Percentiles rank a stretch among this genome's conserved stretches.
These are phyloP conservation scores for Podaxis pistillaris DNA, from an alignment of 768 basidiomycete genomes.

Conservation along the genomic window DNA sequence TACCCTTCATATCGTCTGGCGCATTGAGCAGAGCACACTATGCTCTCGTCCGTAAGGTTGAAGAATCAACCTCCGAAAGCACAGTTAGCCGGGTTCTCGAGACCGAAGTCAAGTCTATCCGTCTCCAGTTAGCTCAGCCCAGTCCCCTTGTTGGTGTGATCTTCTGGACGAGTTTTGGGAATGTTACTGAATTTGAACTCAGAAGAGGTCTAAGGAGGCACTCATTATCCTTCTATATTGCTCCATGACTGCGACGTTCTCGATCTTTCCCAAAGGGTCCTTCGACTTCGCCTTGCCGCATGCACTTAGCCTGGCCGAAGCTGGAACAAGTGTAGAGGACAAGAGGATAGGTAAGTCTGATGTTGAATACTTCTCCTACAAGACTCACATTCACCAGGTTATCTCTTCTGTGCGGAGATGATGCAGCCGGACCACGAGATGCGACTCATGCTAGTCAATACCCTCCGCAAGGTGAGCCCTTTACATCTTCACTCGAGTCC, in stretches of 20 bases:
- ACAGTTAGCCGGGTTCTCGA: constrained; percentile 61
- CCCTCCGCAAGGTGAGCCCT: constrained; percentile 66
- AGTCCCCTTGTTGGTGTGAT: constrained; percentile 50
- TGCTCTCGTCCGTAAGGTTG: constrained; percentile 69
- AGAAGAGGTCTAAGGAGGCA: constrained; percentile 67
- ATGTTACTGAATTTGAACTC: constrained; percentile 17
- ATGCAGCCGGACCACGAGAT: constrained; percentile 72
- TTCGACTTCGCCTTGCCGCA: constrained; percentile 74
- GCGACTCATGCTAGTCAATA: constrained; percentile 83
- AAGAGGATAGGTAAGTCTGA: constrained; percentile 60
- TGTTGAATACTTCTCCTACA: not conserved
- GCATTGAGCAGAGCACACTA: constrained; percentile 77
- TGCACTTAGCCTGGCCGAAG: constrained; percentile 76
- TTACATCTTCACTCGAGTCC: not conserved
- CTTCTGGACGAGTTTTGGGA: constrained; percentile 9
- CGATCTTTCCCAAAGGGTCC: constrained; percentile 38
- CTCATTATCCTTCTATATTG: constrained; percentile 75
- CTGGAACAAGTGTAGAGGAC: constrained; percentile 55
- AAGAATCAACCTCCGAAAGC: constrained; percentile 54
- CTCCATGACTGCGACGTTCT: constrained; percentile 45
- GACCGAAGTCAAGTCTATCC: constrained; percentile 57
- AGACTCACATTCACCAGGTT: constrained; percentile 46
- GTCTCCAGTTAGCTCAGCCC: constrained; percentile 48
- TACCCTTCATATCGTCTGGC: constrained; percentile 77
- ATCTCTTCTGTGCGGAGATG: constrained; percentile 72